Conservation (phyloP, 116 monocot genomes). For the Posidonia oceanica region DNA sequence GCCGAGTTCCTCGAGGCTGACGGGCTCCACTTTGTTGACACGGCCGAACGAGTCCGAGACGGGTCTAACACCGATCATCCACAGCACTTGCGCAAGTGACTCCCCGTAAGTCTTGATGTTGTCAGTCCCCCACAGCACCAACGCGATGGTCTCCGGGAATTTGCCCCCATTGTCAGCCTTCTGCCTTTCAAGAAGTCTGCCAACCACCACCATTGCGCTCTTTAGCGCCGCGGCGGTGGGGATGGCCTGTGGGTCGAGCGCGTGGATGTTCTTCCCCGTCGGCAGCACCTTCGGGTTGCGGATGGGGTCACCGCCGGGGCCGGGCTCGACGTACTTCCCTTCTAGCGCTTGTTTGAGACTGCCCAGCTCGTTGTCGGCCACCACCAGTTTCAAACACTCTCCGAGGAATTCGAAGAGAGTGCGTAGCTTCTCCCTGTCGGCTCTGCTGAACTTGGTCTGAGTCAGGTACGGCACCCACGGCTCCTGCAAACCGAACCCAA, state of each 20-base stretch:
- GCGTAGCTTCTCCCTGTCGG: conserved; percentile 88
- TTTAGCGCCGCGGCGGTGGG: conserved; percentile 86
- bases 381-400: conserved; percentile 74
- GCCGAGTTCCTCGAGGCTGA: conserved; percentile 88
- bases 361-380: conserved; percentile 77
- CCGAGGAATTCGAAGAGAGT: conserved; percentile 62
- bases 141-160: conserved; percentile 91
- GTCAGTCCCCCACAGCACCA: conserved; percentile 96
- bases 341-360: conserved; percentile 82
- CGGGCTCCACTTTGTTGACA: conserved; percentile 78
- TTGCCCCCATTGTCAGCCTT: conserved; percentile 85
- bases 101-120: conserved; percentile 99
- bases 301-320: conserved; percentile 95
- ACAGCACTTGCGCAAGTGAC: conserved; percentile 87
- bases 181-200: conserved; percentile 79
- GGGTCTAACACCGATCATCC: conserved; percentile 91
- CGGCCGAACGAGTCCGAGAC: conserved; percentile 76
- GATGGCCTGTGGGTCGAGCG: conserved; percentile 91
- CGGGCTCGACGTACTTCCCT: conserved; percentile 83
- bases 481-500: conserved; percentile 76
- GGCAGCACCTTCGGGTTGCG: conserved; percentile 95
- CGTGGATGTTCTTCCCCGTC: conserved; percentile 99
- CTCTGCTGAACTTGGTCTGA: conserved; percentile 70
- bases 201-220: conserved; percentile 93
- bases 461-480: conserved; percentile 94